Evolutionary conservation across 345 rosid genomes (phyloP).

Genomic region (Erodium maritimum): DNA sequence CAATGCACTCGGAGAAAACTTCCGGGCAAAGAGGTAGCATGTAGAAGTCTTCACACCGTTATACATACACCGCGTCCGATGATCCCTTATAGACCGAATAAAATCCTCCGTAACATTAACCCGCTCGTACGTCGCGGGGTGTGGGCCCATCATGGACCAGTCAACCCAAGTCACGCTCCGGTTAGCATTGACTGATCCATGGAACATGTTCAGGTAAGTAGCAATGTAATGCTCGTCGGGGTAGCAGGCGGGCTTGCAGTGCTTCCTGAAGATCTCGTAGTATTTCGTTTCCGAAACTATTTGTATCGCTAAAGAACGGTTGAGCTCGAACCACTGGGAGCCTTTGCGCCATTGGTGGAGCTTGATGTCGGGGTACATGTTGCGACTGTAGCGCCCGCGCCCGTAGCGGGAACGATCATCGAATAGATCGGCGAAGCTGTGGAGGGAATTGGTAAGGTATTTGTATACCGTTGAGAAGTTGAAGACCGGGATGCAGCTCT

Average conservation of each 20-base stretch:
- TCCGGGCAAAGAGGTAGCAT: constrained; percentile 84
- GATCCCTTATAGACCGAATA: constrained; percentile 51
- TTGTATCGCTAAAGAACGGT: constrained; percentile 50
- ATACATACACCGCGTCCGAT: constrained; percentile 49
- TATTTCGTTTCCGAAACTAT: constrained; percentile 59
- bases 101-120: constrained; percentile 50
- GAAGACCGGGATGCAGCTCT: constrained; percentile 86
- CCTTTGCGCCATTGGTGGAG: constrained; percentile 90
- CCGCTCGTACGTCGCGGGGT: constrained; percentile 51
- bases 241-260: constrained; percentile 82
- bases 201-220: constrained; percentile 70
- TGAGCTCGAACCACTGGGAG: constrained; percentile 90
- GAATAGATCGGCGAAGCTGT: constrained; percentile 79
- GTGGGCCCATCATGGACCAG: constrained; percentile 87
- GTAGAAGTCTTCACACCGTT: constrained; percentile 50
- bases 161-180: constrained; percentile 82
- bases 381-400: constrained; percentile 80
- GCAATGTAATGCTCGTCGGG: constrained; percentile 93
- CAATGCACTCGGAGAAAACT: constrained; percentile 66
- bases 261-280: constrained; percentile 51
- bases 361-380: constrained; percentile 69
- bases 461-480: constrained; percentile 72
- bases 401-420: constrained; percentile 86
- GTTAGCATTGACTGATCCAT: constrained; percentile 55
- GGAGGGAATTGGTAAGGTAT: constrained; percentile 50